phyloP scores from a whole-genome alignment of 345 rosid genomes.

The Brassica carinata region DNA sequence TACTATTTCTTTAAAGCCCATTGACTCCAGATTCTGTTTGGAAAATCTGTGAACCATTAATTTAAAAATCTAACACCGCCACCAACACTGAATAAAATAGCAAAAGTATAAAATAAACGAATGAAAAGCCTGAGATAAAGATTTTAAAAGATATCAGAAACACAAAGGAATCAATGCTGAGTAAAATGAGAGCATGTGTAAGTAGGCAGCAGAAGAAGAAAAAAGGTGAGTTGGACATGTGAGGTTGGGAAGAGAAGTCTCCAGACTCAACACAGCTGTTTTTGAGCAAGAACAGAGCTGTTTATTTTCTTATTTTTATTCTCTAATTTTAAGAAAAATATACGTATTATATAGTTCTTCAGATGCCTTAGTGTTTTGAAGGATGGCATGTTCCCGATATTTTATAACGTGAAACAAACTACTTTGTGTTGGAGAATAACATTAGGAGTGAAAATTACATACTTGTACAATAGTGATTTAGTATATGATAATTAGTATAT shows the following conservation, averaged over 20 bases:
- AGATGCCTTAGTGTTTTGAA: neutral
- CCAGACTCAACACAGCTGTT: constrained; percentile 35
- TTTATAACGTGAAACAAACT: no score
- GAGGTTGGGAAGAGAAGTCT: constrained; percentile 33
- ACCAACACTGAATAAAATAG: constrained; percentile 6
- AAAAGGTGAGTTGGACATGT: constrained; percentile 35
- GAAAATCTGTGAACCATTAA: constrained; percentile 14
- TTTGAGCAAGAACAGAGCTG: neutral
- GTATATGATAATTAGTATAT: constrained; percentile 3
- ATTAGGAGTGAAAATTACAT: neutral
- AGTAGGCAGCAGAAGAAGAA: constrained; percentile 33
- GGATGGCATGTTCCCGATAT: neutral
- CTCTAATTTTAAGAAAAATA: neutral
- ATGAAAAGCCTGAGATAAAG: constrained; percentile 15
- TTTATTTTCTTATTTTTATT: constrained; percentile 9
- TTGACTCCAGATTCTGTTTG: constrained; percentile 30
- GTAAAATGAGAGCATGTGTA: constrained; percentile 33
- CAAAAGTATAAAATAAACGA: neutral
- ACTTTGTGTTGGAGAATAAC: no score
- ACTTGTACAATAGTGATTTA: neutral
- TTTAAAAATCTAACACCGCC: neutral
- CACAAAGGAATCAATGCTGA: constrained; percentile 27
- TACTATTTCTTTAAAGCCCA: neutral
- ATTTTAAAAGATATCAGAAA: constrained; percentile 5
- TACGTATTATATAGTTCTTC: neutral